Evolutionary conservation across 1,139 yeast species (phyloP).

Genomic region (Yamadazyma oceani): DNA sequence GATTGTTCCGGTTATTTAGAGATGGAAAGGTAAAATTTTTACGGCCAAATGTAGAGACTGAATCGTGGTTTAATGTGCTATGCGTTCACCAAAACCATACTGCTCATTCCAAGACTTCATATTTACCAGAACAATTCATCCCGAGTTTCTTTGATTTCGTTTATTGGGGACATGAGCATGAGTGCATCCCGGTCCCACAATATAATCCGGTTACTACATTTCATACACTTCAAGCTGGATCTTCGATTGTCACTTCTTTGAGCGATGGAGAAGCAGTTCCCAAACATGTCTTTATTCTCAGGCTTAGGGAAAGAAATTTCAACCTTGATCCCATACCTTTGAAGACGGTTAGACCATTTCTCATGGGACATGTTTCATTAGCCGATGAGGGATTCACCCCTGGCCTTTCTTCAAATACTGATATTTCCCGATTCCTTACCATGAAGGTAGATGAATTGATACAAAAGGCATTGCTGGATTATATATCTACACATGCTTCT

Average conservation of each 20-base stretch:
- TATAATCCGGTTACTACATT: slow-evolving; percentile 69
- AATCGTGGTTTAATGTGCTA: slow-evolving; percentile 80
- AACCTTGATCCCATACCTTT: slow-evolving; percentile 65
- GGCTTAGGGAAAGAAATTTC: slow-evolving; percentile 59
- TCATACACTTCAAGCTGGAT: slow-evolving; percentile 88
- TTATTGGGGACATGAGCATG: slow-evolving; percentile 99
- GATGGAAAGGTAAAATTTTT: slow-evolving; percentile 79
- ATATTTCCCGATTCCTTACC: slow-evolving; percentile 61
- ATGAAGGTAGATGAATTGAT: slow-evolving; percentile 69
- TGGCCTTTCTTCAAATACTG: slow-evolving; percentile 61
- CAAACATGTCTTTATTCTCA: slow-evolving; percentile 73
- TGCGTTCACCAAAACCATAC: slow-evolving; percentile 91
- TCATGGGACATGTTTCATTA: slow-evolving; percentile 64
- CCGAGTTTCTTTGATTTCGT: slow-evolving; percentile 82
- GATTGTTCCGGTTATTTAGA: slow-evolving; percentile 78
- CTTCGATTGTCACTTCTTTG: slow-evolving; percentile 89
- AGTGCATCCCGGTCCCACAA: slow-evolving; percentile 74
- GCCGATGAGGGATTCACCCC: slow-evolving; percentile 57
- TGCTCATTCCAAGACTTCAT: slow-evolving; percentile 77
- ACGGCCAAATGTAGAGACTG: slow-evolving; percentile 59
- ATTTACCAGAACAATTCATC: slow-evolving; percentile 78
- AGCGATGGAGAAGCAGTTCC: slow-evolving; percentile 80
- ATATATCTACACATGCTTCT: slow-evolving; percentile 37
- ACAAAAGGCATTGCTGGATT: slow-evolving; percentile 53
- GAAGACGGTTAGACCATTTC: slow-evolving; percentile 79